Base-by-base conservation (phyloP, 1,284 basidiomycete genomes). In the Psilocybe mexicana region DNA sequence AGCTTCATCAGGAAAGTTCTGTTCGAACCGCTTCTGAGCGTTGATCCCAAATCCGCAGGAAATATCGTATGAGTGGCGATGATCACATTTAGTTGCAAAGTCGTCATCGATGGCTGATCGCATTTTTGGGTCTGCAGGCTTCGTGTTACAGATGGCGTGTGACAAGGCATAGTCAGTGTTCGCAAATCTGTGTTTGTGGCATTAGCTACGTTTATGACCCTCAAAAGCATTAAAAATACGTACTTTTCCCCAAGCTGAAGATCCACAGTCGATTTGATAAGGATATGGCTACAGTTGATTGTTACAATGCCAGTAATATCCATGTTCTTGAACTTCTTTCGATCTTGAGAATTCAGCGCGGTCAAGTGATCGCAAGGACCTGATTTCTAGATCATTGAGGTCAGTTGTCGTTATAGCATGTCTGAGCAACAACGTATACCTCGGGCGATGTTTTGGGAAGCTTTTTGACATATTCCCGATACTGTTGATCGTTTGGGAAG, bases 301-400 rank as follows among this genome's bases (percentile, higher is more conserved):
- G 66, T 65, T 4, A 70, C 67, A 1, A 68, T 59, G 0, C 69
- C 69, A 0, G 61, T 67, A 3, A 65, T 54, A 11, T 64, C 63
- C 66, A 69, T 68, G 43, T 69, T 67, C 33, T 64, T 63, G 55
- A 70, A 70, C 43, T 72, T 70, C 49, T 67, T 68, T 11, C 60
- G 54, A 43, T 70, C 61, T 45, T 70, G 68, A 14, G 68, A 69
- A 3, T 68, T 65, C 1, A 65, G 49, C 0, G 61, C 69, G 7
- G 70, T 67, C 1, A 69, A 57, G 51, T 67, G 59, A 12, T 58
- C 52, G 43, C 69, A 70, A 0, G 61, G 62, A 4, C n/a, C n/a
- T n/a, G 60, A 59, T 58, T 70, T 69, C 69, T 70, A 26, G n/a
- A n/a, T n/a, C n/a, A n/a, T n/a, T n/a, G n/a, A n/a, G n/a, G n/a